Conservation (phyloP, 495 filamentous ascomycete genomes). For the Aspergillus ellipticus region DNA sequence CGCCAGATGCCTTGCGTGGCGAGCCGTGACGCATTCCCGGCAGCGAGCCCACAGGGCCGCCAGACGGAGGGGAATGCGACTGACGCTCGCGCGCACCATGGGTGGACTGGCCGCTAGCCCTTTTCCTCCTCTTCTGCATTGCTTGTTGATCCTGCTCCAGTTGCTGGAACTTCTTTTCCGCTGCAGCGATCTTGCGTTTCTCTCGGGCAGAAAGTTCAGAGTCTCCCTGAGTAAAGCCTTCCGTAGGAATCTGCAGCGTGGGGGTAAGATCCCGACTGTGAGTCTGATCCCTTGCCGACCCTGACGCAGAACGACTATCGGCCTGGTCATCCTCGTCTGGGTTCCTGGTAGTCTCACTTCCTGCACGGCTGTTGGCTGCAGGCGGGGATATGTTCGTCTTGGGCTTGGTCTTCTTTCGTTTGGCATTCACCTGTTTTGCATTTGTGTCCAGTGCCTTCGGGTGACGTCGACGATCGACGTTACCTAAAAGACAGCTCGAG, state of each 20-base stretch:
- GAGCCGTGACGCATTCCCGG: slow-evolving; percentile 19
- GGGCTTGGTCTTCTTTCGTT: slow-evolving; percentile 56
- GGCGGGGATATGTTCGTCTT: slow-evolving; percentile 61
- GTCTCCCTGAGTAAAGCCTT: slow-evolving; percentile 47
- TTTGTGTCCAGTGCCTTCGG: slow-evolving; percentile 39
- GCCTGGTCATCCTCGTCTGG: slow-evolving; percentile 49
- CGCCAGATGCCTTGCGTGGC: slow-evolving; percentile 31
- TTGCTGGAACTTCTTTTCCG: slow-evolving; percentile 69
- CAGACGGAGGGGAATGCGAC: slow-evolving; percentile 28
- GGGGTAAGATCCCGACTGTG: slow-evolving; percentile 82
- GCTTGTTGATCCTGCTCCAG: slow-evolving; percentile 52
- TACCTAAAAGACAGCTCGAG: slow-evolving; percentile 63
- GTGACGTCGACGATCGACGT: slow-evolving; percentile 65
- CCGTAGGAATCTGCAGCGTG: slow-evolving; percentile 34
- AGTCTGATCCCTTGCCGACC: slow-evolving; percentile 69
- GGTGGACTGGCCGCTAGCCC: slow-evolving; percentile 39
- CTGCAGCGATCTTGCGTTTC: slow-evolving; percentile 78
- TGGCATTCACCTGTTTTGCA: slow-evolving; percentile 37
- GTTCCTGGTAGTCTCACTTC: slow-evolving; percentile 63
- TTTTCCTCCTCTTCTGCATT: slow-evolving; percentile 43
- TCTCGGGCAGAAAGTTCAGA: slow-evolving; percentile 78
- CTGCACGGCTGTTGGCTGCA: slow-evolving; percentile 74
- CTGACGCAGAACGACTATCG: slow-evolving; percentile 64
- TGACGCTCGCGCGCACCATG: slow-evolving; percentile 18
- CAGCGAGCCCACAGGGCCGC: slow-evolving; percentile 17